These are phyloP conservation scores for Amylocarpus encephaloides DNA, from an alignment of 2,329 filamentous ascomycete species.

Conservation along the genomic window DNA sequence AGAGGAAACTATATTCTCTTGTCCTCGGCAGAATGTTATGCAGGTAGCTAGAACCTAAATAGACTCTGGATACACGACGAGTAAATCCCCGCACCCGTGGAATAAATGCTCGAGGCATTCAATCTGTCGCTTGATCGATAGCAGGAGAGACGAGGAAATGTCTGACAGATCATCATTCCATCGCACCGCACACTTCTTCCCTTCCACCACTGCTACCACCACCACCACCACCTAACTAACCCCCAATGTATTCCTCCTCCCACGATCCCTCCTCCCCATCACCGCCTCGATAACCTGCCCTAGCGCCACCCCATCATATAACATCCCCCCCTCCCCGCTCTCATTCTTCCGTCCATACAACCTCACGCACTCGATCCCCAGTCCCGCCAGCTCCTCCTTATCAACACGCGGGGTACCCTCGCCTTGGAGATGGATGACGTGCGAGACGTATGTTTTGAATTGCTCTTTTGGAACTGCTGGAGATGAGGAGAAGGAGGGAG, in stretches of 20 bases:
- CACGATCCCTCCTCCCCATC: constrained; percentile 55
- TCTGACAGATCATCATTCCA: no score
- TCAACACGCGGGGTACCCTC: constrained; percentile 65
- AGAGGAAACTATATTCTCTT: no score
- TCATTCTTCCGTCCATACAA: constrained; percentile 63
- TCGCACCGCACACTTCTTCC: no score
- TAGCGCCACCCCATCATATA: constrained; percentile 72
- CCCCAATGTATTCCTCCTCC: constrained; percentile 52
- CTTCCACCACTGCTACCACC: no score
- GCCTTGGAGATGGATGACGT: constrained; percentile 74
- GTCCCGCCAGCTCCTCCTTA: constrained; percentile 49
- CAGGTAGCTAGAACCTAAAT: no score
- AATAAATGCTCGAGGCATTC: no score
- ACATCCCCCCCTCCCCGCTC: constrained; percentile 42
- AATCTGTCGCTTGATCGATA: no score
- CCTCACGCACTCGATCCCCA: constrained; percentile 72
- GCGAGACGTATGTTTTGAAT: constrained; percentile 68
- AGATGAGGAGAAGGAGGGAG: constrained; percentile 10
- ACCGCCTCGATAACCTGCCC: constrained; percentile 71
- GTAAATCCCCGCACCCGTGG: no score
- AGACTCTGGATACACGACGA: no score
- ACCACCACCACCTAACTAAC: no score
- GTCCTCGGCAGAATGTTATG: no score
- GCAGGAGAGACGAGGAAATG: no score
- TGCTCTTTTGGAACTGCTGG: constrained; percentile 35